Evolutionary conservation across 2,329 filamentous ascomycete species (phyloP).

Genomic region (Graphilbum sp.): DNA sequence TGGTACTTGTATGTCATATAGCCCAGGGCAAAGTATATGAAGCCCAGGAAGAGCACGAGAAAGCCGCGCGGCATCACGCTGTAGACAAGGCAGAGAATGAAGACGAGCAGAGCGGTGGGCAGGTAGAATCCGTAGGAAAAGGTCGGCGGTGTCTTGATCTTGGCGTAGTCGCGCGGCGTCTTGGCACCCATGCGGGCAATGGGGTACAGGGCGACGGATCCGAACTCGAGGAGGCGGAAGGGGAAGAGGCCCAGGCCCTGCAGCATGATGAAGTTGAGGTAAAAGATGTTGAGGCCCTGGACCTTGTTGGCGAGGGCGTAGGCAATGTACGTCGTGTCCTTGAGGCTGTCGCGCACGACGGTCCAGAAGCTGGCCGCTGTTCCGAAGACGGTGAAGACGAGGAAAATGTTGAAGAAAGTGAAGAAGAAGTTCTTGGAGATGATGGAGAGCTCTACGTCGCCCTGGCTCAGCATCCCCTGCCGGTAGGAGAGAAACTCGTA

Average conservation of each 20-base stretch:
- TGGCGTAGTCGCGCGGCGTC: slow-evolving; percentile 77
- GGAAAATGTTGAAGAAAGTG: slow-evolving; percentile 96
- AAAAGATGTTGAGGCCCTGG: slow-evolving; percentile 62
- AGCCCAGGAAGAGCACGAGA: slow-evolving; percentile 64
- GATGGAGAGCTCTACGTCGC: slow-evolving; percentile 83
- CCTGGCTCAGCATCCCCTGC: slow-evolving; percentile 90
- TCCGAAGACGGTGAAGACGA: slow-evolving; percentile 80
- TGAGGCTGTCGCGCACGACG: slow-evolving; percentile 56
- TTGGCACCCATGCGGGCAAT: slow-evolving; percentile 62
- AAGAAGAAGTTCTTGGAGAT: slow-evolving; percentile 99
- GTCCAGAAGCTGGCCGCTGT: slow-evolving; percentile 60
- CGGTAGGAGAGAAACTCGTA: slow-evolving; percentile 85
- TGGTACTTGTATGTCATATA: slow-evolving; percentile 96
- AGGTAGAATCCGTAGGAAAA: slow-evolving; percentile 97
- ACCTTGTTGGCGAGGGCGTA: slow-evolving; percentile 60
- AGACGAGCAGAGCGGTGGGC: slow-evolving; percentile 78
- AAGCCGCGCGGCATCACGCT: slow-evolving; percentile 69
- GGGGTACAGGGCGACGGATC: slow-evolving; percentile 69
- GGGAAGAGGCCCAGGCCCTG: slow-evolving; percentile 90
- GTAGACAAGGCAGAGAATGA: slow-evolving; percentile 93
- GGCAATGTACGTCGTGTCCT: slow-evolving; percentile 66
- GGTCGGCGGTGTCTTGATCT: slow-evolving; percentile 63
- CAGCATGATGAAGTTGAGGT: slow-evolving; percentile 84
- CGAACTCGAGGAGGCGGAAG: slow-evolving; percentile 79
- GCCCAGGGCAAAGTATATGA: slow-evolving; percentile 69